A percentile compares a stretch with the other conserved stretches of the same genome.
phyloP scores from a whole-genome alignment of 306 rosid genomes.

The Quercus ilex region DNA sequence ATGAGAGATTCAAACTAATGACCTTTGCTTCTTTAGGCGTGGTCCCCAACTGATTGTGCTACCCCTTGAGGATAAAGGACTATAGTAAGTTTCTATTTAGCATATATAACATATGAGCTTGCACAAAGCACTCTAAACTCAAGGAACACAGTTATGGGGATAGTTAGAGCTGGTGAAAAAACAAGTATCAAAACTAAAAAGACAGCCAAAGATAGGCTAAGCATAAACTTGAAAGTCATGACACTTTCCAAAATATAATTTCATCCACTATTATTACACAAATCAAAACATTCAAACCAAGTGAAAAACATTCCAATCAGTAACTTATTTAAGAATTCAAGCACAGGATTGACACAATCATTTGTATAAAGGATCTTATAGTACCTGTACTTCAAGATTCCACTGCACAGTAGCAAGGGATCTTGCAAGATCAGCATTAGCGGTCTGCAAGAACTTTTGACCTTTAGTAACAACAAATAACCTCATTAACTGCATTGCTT shows the following conservation, averaged over 20 bases:
- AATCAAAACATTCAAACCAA: slow-evolving; percentile 2
- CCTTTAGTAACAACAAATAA: slow-evolving; percentile 30
- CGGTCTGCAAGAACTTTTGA: slow-evolving; percentile 67
- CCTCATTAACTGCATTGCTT: slow-evolving; percentile 19
- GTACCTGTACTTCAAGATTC: slow-evolving; percentile 90
- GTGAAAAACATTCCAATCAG: neutral
- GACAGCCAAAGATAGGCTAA: neutral
- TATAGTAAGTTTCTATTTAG: no score
- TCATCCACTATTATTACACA: neutral
- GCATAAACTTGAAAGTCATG: neutral
- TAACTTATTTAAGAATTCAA: neutral
- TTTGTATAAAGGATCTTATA: slow-evolving; percentile 32
- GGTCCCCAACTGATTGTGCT: no score
- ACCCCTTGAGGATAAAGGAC: no score
- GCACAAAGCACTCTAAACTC: neutral
- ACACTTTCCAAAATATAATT: neutral
- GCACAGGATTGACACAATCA: neutral
- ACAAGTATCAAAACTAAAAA: neutral
- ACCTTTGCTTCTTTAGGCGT: no score
- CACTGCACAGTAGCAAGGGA: slow-evolving; percentile 80
- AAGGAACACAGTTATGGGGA: neutral
- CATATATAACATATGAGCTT: neutral
- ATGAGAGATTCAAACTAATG: no score
- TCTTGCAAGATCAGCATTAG: slow-evolving; percentile 92
- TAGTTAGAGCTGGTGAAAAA: neutral